phyloP scores from a whole-genome alignment of 176 grass and related monocot species.

The barley (Hordeum vulgare) region DNA sequence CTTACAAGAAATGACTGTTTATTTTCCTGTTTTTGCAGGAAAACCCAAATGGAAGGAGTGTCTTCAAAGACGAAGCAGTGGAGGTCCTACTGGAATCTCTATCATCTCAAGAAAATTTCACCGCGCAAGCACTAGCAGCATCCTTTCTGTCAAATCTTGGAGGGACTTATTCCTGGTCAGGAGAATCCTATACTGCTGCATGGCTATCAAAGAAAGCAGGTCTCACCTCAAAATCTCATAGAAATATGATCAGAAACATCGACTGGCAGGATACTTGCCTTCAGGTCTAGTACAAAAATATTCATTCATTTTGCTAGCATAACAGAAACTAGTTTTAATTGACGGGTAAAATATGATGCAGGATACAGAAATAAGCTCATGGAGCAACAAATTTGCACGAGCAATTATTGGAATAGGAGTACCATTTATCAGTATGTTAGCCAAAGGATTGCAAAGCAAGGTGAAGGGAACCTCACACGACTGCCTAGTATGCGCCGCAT shows the following conservation, averaged over 20 bases:
- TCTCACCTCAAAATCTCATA: constrained; percentile 56
- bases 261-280: constrained; percentile 88
- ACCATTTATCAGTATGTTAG: constrained; percentile 53
- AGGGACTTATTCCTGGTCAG: constrained; percentile 92
- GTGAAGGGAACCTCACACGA: constrained; percentile 65
- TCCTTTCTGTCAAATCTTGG: constrained; percentile 75
- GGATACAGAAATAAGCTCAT: constrained; percentile 80
- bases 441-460: constrained; percentile 77
- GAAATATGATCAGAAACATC: constrained; percentile 79
- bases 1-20: neutral
- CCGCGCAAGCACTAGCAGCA: constrained; percentile 66
- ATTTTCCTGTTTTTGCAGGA: constrained; percentile 35
- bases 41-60: constrained; percentile 44
- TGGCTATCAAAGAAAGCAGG: constrained; percentile 81
- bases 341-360: constrained; percentile 30
- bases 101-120: constrained; percentile 48
- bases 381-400: constrained; percentile 55
- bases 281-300: constrained; percentile 52
- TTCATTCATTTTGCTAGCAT: constrained; percentile 15
- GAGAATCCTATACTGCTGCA: constrained; percentile 75
- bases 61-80: constrained; percentile 80
- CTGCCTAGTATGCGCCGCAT: constrained; percentile 62
- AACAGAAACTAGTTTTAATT: neutral
- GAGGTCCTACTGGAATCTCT: constrained; percentile 65
- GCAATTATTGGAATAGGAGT: constrained; percentile 45